Evolutionary conservation across 305 asterid species (phyloP), one percentile per base, ranked within the genome.

Genomic region (Solanum hybrid): DNA sequence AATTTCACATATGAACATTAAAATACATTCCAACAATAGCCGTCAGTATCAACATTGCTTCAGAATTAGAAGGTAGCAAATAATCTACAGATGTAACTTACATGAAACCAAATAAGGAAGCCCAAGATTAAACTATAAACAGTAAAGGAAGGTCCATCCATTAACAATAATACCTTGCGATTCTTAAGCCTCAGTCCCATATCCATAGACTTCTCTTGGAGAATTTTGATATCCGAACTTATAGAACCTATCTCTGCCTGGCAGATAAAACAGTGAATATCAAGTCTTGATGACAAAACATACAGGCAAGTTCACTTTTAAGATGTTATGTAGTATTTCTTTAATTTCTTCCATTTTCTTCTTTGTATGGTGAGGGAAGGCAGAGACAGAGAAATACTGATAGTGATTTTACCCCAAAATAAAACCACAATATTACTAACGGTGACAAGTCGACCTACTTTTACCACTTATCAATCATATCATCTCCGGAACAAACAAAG

Each of bases 161-260:
- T 29, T 11, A 51, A 84, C 75, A 33, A 67, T 33, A 78, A 90
- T 94, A 96, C 99, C 99, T 96, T 97, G 90, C 99, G 99, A 93
- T 97, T 97, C 93, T 96, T 97, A 91, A 97, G 94, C 95, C 95
- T 97, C 89, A 97, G 96, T 88, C 99, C 99, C 99, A 96, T 97
- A 93, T 96, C 98, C 98, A 96, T 95, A 77, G 99, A 97, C 94
- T 95, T 96, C 92, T 96, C 99, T 91, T 97, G 99, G 90, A 97
- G 99, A 90, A 96, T 93, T 94, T 97, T 97, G 92, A 97, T 97
- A 89, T 97, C 97, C 37, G 98, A 97, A 92, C 99, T 97, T 93
- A 97, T 97, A 76, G 99, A 96, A 88, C 99, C 99, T 92, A 97
- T 96, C 95, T 97, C 99, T 36, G 91, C 93, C 99, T 97, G 90